Percentiles rank a stretch among this genome's conserved stretches.
These are phyloP conservation scores for Massariosphaeria phaeospora DNA, from an alignment of 495 filamentous ascomycete species.

Conservation along the genomic window DNA sequence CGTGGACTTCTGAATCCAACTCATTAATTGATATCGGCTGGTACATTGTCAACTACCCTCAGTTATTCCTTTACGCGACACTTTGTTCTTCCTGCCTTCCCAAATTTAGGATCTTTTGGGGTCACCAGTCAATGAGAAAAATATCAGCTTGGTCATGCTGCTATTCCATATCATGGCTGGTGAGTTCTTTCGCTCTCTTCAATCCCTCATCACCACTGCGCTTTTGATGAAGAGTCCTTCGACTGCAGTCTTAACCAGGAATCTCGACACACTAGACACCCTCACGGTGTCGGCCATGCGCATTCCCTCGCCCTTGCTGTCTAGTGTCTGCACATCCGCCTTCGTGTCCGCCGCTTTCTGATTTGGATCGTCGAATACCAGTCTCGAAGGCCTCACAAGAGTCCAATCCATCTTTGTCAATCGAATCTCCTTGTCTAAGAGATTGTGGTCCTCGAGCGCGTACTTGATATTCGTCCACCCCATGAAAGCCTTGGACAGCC, in stretches of 20 bases:
- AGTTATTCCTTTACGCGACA: too few species aligned
- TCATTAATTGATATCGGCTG: too few species aligned
- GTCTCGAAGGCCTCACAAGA: conserved; percentile 42
- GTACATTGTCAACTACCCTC: too few species aligned
- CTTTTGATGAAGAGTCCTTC: conserved; percentile 5
- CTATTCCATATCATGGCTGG: too few species aligned
- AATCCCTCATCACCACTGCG: conserved; percentile 7
- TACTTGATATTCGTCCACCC: conserved; percentile 46
- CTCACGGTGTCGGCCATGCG: conserved; percentile 6
- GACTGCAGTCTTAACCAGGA: conserved; percentile 7
- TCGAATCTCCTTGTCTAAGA: conserved; percentile 43
- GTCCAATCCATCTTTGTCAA: conserved; percentile 43
- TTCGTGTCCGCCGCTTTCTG: conserved; percentile 34
- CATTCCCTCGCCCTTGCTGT: conserved; percentile 35
- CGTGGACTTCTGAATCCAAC: too few species aligned
- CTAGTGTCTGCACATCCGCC: conserved; percentile 34
- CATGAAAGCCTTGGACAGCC: conserved; percentile 42
- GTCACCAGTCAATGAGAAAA: too few species aligned
- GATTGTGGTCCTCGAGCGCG: conserved; percentile 45
- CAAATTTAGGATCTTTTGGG: too few species aligned
- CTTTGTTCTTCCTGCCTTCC: too few species aligned
- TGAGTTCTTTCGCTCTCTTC: too few species aligned
- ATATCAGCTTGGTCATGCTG: too few species aligned
- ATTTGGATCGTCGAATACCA: conserved; percentile 36
- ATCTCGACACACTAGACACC: conserved; percentile 6